Conservation (phyloP, 225 moss, liverwort and hornwort genomes). For the Physcomitrium patens region DNA sequence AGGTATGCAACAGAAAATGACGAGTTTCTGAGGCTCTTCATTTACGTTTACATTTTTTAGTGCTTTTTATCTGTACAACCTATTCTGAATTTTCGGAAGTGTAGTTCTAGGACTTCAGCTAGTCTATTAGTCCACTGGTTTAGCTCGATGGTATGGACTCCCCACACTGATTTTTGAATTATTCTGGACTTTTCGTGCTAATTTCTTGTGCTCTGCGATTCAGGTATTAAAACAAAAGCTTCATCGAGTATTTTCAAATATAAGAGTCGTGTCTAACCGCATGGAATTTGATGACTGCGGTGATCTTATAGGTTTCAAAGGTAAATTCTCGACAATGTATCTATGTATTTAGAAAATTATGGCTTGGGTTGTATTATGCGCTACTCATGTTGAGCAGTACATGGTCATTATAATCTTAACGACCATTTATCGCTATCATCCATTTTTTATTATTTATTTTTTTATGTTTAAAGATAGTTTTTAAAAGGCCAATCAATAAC, state of each 20-base stretch:
- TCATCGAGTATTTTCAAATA: slow-evolving; percentile 66
- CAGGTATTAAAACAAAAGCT: slow-evolving; percentile 77
- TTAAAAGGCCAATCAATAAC: too few species aligned
- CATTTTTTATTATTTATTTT: background rate
- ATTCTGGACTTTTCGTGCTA: background rate
- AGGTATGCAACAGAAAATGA: slow-evolving; percentile 40
- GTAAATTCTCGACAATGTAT: slow-evolving; percentile 24
- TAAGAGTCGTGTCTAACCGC: slow-evolving; percentile 77
- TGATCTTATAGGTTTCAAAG: slow-evolving; percentile 67
- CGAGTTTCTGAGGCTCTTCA: background rate
- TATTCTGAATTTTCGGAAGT: background rate
- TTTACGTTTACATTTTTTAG: background rate
- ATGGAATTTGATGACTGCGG: slow-evolving; percentile 72
- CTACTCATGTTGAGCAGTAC: too few species aligned
- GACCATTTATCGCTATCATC: background rate
- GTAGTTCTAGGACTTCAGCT: background rate
- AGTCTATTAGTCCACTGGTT: background rate
- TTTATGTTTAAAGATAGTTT: background rate
- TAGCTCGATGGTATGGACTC: background rate
- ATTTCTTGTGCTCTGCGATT: background rate
- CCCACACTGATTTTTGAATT: background rate
- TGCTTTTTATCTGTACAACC: background rate
- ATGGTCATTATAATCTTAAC: too few species aligned
- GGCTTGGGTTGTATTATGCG: too few species aligned
- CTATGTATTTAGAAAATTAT: too few species aligned